Base-by-base conservation (phyloP, 2,329 filamentous ascomycete species). In the Pseudogymnoascus sp. region DNA sequence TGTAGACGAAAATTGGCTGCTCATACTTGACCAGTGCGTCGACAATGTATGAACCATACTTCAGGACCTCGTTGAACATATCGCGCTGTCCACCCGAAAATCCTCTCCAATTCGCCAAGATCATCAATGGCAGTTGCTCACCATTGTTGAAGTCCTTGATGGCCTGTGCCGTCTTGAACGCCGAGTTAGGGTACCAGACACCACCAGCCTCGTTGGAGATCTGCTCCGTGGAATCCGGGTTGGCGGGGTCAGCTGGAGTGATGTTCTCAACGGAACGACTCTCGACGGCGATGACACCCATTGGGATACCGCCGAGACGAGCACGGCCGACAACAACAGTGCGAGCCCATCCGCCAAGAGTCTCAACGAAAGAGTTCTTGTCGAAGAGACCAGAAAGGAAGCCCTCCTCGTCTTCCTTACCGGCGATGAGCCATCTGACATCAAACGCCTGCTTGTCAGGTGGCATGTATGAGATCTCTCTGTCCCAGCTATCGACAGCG, bases 51-150 rank as follows among this genome's bases (percentile, higher is more conserved):
- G 93, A 97, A 74, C 95, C 95, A 74, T 99, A 99, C 83, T 99
- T 99, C 78, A 99, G 86, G 14, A 99, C 95, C 80, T 99, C 95
- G 80, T 97, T 97, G 86, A 96, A 99, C 95, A 99, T 99, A 79
- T 99, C 95, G 70, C 93, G 91, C 80, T 99, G 95, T 68, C 95
- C 95, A 81, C 95, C 95, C 70, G 95, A 99, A 91, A 99, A 99
- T 82, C 95, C 95, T 86, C 95, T 89, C 95, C 95, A 99, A 84
- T 99, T 99, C 79, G 95, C 95, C 68, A 99, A 86, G 75, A 99
- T 99, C 92, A 99, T 97, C 69, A 99, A 81, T 64, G 95, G 95
- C 73, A 99, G 83, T 81, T 99, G 95, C 80, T 99, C 95, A 75
- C 95, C 95, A 69, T 96, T 86, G 86, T 99, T 99, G 86, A 99